phyloP scores from a whole-genome alignment of 1,139 yeast species.

The Candida labiduridarum region DNA sequence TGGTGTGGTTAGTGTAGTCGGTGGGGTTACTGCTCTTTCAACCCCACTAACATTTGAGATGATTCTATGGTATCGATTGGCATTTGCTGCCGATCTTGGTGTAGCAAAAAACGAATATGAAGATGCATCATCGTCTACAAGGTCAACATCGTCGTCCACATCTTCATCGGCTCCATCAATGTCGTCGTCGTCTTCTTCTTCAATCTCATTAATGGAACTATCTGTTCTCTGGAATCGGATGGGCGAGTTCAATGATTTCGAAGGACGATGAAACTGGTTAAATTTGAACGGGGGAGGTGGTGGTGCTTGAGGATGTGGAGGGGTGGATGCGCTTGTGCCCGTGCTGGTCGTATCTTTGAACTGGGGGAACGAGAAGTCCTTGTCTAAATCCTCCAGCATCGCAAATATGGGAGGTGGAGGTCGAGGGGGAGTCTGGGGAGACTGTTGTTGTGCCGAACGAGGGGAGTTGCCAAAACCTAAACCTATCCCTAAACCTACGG shows the following conservation, averaged over 20 bases:
- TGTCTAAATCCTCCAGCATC: constrained; percentile 22
- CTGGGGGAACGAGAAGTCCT: constrained; percentile 37
- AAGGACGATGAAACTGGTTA: constrained; percentile 10
- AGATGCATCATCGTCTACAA: constrained; percentile 32
- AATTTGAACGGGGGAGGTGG: constrained; percentile 9
- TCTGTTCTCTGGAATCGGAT: constrained; percentile 25
- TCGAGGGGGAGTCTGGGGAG: constrained; percentile 3
- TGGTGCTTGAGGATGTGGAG: not conserved
- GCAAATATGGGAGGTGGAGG: constrained; percentile 5
- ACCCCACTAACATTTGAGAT: constrained; percentile 40
- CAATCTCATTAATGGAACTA: constrained; percentile 28
- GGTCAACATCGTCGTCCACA: constrained; percentile 14
- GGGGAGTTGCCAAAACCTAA: constrained; percentile 31
- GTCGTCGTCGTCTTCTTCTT: constrained; percentile 27
- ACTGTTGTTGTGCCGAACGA: constrained; percentile 9
- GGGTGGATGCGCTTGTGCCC: no score
- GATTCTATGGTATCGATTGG: constrained; percentile 49
- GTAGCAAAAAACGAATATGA: constrained; percentile 19
- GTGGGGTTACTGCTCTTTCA: constrained; percentile 25
- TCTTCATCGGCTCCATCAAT: constrained; percentile 6
- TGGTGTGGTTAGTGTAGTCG: constrained; percentile 19
- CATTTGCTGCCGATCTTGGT: constrained; percentile 49
- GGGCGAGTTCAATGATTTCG: constrained; percentile 34
- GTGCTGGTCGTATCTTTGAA: constrained; percentile 11
- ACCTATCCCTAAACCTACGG: constrained; percentile 36